Conservation (phyloP, 495 filamentous ascomycete genomes). For the Penicillium herquei region DNA sequence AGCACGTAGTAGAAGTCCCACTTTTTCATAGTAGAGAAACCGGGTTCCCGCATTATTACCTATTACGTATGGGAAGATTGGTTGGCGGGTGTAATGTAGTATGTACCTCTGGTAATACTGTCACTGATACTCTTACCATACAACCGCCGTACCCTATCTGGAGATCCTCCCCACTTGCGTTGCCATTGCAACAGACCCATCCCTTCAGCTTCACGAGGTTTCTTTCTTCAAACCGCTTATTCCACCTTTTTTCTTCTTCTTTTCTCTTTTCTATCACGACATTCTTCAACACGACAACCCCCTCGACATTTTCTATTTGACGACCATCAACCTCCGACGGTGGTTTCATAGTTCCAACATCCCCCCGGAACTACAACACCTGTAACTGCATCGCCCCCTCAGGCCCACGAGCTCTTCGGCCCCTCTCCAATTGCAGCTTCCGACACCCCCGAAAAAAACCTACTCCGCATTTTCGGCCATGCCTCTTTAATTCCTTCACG, state of each 20-base stretch:
- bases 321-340: not conserved
- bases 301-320: conserved; percentile 8
- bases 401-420: conserved; percentile 24
- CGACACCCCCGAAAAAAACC: conserved; percentile 10
- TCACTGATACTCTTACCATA: not conserved
- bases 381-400: conserved; percentile 13
- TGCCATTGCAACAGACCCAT: conserved; percentile 54
- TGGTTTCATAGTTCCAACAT: not conserved
- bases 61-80: conserved; percentile 5
- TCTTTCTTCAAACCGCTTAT: conserved; percentile 38
- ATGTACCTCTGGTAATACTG: not conserved
- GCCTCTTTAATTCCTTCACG: conserved; percentile 11
- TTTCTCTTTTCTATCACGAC: conserved; percentile 17
- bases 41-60: conserved; percentile 4
- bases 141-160: conserved; percentile 28
- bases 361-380: not conserved
- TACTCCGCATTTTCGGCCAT: conserved; percentile 13
- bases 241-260: conserved; percentile 27
- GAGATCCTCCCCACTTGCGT: conserved; percentile 52
- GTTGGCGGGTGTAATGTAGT: not conserved
- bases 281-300: conserved; percentile 10
- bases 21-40: not conserved
- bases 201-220: conserved; percentile 49
- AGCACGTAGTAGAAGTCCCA: not conserved
- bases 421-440: conserved; percentile 23